Evolutionary conservation across 345 rosid species (phyloP).

Genomic region (Heritiera fomes): DNA sequence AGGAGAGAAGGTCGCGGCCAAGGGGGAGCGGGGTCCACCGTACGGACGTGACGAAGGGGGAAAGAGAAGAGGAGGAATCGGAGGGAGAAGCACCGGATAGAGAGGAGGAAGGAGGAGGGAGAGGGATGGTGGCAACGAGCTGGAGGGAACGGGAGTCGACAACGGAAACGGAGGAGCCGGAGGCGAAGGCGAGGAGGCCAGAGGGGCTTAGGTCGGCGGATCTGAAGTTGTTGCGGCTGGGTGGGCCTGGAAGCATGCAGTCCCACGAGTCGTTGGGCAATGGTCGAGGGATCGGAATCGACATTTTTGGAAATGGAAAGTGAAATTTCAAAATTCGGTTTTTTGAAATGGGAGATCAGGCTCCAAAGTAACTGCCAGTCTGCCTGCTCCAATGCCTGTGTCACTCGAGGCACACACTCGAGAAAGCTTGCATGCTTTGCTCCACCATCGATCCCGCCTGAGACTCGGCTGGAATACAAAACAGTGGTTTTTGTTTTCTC

Average conservation of each 20-base stretch:
- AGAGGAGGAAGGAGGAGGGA: conserved; percentile 62
- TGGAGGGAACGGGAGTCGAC: conserved; percentile 85
- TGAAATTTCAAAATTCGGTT: conserved; percentile 5
- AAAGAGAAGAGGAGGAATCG: conserved; percentile 46
- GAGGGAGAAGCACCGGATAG: conserved; percentile 50
- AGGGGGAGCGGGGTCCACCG: conserved; percentile 89
- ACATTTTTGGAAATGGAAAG: conserved; percentile 9
- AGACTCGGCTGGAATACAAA: too few relatives aligned
- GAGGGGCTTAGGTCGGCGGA: conserved; percentile 73
- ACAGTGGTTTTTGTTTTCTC: too few relatives aligned
- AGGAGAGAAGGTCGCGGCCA: conserved; percentile 72
- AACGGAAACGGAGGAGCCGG: conserved; percentile 81
- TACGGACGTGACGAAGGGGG: conserved; percentile 80
- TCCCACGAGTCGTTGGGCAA: conserved; percentile 49
- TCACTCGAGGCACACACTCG: too few relatives aligned
- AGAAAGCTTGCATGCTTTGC: too few relatives aligned
- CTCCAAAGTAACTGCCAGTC: too few relatives aligned
- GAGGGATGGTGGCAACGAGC: conserved; percentile 71
- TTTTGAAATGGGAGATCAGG: not conserved
- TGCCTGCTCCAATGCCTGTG: too few relatives aligned
- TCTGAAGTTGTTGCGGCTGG: conserved; percentile 90
- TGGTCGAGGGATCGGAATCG: conserved; percentile 16
- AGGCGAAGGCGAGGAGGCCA: conserved; percentile 81
- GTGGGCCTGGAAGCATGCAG: conserved; percentile 87
- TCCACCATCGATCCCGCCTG: too few relatives aligned